Conservation (phyloP, 345 rosid genomes). For the Rhodamnia argentea region DNA sequence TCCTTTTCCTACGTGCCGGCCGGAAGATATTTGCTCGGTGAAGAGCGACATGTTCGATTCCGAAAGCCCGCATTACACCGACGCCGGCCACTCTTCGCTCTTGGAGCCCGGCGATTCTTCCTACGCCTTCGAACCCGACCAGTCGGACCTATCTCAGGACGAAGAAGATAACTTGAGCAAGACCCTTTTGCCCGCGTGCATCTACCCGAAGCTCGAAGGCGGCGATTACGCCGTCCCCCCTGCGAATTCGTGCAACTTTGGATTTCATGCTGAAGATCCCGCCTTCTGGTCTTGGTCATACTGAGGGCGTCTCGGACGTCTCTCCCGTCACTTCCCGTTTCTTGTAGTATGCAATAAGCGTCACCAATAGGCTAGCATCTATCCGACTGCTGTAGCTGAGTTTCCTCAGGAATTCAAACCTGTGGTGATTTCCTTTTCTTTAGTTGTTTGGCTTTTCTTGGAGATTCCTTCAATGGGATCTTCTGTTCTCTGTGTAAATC, state of each 20-base stretch:
- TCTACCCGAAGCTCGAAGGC: conserved; percentile 39
- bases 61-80: conserved; percentile 38
- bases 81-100: conserved; percentile 38
- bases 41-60: conserved; percentile 43
- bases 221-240: conserved; percentile 23
- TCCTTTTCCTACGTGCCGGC: conserved; percentile 17
- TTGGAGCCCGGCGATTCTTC: conserved; percentile 35
- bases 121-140: conserved; percentile 33
- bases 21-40: conserved; percentile 32
- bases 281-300: conserved; percentile 47
- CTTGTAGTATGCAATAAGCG: not conserved
- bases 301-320: not conserved
- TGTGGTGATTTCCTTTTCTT: not conserved
- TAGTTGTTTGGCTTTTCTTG: not conserved
- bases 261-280: conserved; percentile 38
- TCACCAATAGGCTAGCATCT: not conserved
- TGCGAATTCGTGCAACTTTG: conserved; percentile 29
- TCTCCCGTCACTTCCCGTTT: not conserved
- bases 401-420: not conserved
- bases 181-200: conserved; percentile 14
- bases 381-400: not conserved
- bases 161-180: conserved; percentile 41
- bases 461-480: not conserved
- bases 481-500: not conserved
- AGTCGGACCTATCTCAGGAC: conserved; percentile 43